Conservation (phyloP, 805 yeast genomes). For the Isabelozyma heimii region DNA sequence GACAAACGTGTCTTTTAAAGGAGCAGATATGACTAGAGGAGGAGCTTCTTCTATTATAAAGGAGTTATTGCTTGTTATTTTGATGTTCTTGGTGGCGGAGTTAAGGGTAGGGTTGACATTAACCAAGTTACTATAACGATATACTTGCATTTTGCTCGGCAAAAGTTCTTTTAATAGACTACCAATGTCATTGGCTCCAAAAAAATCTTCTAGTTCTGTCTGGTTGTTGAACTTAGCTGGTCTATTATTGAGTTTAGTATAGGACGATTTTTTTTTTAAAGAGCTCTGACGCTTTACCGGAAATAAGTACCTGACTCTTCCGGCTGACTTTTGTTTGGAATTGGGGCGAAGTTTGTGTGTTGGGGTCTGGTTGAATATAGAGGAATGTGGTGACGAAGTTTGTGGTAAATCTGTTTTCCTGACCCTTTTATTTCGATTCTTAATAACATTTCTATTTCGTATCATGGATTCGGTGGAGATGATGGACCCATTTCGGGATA, state of each 20-base stretch:
- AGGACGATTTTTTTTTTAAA: slow-evolving; percentile 18
- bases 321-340: background rate
- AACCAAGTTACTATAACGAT: slow-evolving; percentile 14
- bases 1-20: slow-evolving; percentile 11
- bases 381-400: background rate
- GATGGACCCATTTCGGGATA: slow-evolving; percentile 16
- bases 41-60: slow-evolving; percentile 3
- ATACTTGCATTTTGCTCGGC: slow-evolving; percentile 27
- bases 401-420: slow-evolving; percentile 9
- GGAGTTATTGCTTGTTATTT: slow-evolving; percentile 2
- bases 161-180: slow-evolving; percentile 23
- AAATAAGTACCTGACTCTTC: slow-evolving; percentile 19
- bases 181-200: slow-evolving; percentile 14
- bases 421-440: slow-evolving; percentile 26
- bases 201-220: slow-evolving; percentile 18
- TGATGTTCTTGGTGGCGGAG: background rate
- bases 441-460: slow-evolving; percentile 27
- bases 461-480: slow-evolving; percentile 29
- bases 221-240: slow-evolving; percentile 17
- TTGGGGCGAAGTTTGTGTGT: background rate
- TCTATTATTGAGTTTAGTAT: slow-evolving; percentile 12
- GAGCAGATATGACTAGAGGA: slow-evolving; percentile 9
- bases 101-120: slow-evolving; percentile 11
- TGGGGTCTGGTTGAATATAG: background rate
- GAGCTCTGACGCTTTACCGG: slow-evolving; percentile 36